A percentile compares a stretch with the other conserved stretches of the same genome.
Conservation (phyloP, 148 eudicot species). For the Chenopodium quinoa region DNA sequence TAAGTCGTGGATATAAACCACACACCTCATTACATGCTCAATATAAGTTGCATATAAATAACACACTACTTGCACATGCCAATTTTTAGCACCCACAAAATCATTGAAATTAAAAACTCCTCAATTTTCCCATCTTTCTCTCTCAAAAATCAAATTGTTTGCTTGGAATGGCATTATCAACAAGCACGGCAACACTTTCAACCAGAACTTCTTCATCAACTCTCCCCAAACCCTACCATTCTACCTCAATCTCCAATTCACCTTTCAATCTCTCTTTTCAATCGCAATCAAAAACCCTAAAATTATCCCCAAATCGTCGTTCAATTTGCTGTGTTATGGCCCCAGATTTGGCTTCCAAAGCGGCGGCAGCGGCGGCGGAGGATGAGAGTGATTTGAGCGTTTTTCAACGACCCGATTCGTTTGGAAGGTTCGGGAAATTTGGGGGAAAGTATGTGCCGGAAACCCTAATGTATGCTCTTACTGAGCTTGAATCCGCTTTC, state of each 20-base stretch:
- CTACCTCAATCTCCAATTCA: neutral
- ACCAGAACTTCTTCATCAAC: conserved; percentile 24
- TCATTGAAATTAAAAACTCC: neutral
- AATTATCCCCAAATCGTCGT: conserved; percentile 19
- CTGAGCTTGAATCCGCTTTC: conserved; percentile 78
- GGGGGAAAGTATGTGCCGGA: conserved; percentile 97
- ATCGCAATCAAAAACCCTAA: conserved; percentile 34
- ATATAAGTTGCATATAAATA: no score
- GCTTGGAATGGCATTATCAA: conserved; percentile 49
- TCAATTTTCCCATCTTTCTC: neutral
- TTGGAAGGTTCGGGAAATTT: conserved; percentile 85
- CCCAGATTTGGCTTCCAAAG: conserved; percentile 15
- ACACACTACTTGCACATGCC: no score
- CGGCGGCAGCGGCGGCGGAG: conserved; percentile 9
- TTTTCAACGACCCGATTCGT: conserved; percentile 63
- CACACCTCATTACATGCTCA: no score
- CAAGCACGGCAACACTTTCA: conserved; percentile 32
- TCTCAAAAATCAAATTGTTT: neutral
- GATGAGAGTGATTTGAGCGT: conserved; percentile 22
- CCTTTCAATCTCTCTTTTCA: conserved; percentile 1
- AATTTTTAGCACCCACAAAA: no score
- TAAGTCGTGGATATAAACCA: no score
- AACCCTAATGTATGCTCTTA: conserved; percentile 85
- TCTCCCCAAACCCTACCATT: conserved; percentile 33
- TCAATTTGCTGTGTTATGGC: conserved; percentile 45